Percentiles rank a stretch among this genome's conserved stretches.
These are phyloP conservation scores for Xylaria cubensis DNA, from an alignment of 495 filamentous ascomycete species.

Conservation along the genomic window DNA sequence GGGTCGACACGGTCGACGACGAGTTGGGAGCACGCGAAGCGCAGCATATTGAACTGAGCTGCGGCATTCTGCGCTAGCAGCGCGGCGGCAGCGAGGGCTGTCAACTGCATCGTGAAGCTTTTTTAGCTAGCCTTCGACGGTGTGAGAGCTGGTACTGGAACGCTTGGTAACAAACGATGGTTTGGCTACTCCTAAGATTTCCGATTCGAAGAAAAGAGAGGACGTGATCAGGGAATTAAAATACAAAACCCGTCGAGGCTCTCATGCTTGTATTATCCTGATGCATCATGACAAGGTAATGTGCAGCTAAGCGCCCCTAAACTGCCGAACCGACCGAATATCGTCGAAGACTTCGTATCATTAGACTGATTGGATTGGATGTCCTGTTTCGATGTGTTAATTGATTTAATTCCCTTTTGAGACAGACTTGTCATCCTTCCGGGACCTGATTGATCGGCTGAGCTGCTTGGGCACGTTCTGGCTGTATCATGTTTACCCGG, in stretches of 20 bases:
- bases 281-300: constrained; percentile 17
- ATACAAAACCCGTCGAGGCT: constrained; percentile 32
- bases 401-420: constrained; percentile 48
- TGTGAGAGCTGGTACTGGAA: not conserved
- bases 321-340: constrained; percentile 53
- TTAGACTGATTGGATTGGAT: constrained; percentile 9
- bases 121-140: not conserved
- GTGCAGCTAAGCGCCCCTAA: constrained; percentile 35
- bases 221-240: constrained; percentile 31
- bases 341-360: not conserved
- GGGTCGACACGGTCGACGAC: constrained; percentile 62
- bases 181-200: not conserved
- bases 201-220: constrained; percentile 26
- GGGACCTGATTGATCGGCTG: constrained; percentile 40
- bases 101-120: constrained; percentile 58
- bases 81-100: constrained; percentile 53
- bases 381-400: constrained; percentile 32
- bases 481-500: constrained; percentile 45
- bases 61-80: constrained; percentile 54
- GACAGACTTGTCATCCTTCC: constrained; percentile 50
- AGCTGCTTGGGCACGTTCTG: constrained; percentile 33
- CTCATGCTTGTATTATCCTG: constrained; percentile 39
- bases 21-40: constrained; percentile 64
- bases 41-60: constrained; percentile 60
- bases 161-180: not conserved